These are phyloP conservation scores for Ephemerocybe angulata DNA, from an alignment of 768 basidiomycete species.

Conservation along the genomic window DNA sequence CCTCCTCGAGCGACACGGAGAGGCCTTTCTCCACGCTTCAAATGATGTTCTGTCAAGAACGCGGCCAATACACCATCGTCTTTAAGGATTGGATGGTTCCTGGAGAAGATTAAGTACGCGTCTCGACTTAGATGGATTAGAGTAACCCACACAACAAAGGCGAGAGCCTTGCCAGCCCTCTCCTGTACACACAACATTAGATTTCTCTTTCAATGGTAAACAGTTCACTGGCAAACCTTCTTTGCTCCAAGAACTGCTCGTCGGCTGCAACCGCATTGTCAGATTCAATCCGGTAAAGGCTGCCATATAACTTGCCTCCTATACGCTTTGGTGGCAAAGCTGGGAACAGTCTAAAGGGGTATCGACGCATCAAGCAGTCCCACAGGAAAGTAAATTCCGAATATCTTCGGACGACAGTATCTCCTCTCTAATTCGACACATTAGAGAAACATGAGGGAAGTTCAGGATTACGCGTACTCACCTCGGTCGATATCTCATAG, in stretches of 20 bases:
- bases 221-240: constrained; percentile 47
- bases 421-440: constrained; percentile 63
- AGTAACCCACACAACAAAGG: constrained; percentile 68
- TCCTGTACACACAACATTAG: constrained; percentile 38
- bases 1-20: constrained; percentile 81
- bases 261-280: constrained; percentile 69
- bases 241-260: constrained; percentile 86
- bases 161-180: constrained; percentile 76
- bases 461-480: constrained; percentile 31
- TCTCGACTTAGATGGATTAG: neutral
- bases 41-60: constrained; percentile 83
- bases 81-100: constrained; percentile 89
- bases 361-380: constrained; percentile 80
- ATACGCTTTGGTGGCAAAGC: constrained; percentile 89
- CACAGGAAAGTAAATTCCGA: constrained; percentile 91
- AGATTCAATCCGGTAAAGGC: neutral
- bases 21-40: constrained; percentile 83
- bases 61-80: constrained; percentile 80
- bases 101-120: constrained; percentile 12
- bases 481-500: constrained; percentile 77
- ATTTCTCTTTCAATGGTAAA: constrained; percentile 6
- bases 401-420: constrained; percentile 79
- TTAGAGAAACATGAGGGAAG: neutral
- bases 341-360: constrained; percentile 91
- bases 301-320: constrained; percentile 56